Evolutionary conservation across 768 basidiomycete genomes (phyloP), one percentile per base, ranked within the genome.

Genomic region (Leucocoprinus leucothites): DNA sequence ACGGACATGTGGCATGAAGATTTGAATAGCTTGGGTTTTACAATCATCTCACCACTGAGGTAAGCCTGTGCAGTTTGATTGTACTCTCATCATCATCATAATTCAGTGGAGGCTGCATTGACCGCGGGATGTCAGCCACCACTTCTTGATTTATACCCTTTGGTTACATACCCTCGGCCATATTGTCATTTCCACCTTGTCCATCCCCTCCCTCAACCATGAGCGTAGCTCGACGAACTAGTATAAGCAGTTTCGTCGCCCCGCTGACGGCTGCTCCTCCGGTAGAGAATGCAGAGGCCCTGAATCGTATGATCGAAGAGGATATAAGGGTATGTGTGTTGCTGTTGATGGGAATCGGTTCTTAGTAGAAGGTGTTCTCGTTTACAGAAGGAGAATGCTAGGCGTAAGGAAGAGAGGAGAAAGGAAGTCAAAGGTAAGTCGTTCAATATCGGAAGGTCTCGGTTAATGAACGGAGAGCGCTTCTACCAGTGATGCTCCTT

Each of bases 401-500:
- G 36, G 51, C 58, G 56, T 7, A 60, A 67, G 70, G 60, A 67
- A 68, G 59, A 73, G 50, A 61, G 56, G 42, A 57, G 50, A 24
- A 56, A 67, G 58, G 76, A 81, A 58, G 75, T 84, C 25, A 84
- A 81, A 76, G 81, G 82, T 79, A 53, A 45, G 61, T 56, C 11
- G 44, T 19, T 48, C 35, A 38, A n/a, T 13, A n/a, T 38, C 48
- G 8, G 11, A 28, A 49, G 21, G 45, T 9, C 51, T 19, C 3
- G 45, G 22, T 25, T 14, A 41, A 24, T 21, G 13, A 16, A 21
- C 48, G 41, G 18, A 57, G 22, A 26, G 41, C 31, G 25, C 16
- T n/a, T 24, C 34, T 21, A 9, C 16, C 59, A 87, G 86, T 89
- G 34, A 82, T 91, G 73, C 76, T 91, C 8, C 77, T 91, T 26